phyloP scores from a whole-genome alignment of 352 stramenopile genomes.

The Phytophthora pseudosyringae region DNA sequence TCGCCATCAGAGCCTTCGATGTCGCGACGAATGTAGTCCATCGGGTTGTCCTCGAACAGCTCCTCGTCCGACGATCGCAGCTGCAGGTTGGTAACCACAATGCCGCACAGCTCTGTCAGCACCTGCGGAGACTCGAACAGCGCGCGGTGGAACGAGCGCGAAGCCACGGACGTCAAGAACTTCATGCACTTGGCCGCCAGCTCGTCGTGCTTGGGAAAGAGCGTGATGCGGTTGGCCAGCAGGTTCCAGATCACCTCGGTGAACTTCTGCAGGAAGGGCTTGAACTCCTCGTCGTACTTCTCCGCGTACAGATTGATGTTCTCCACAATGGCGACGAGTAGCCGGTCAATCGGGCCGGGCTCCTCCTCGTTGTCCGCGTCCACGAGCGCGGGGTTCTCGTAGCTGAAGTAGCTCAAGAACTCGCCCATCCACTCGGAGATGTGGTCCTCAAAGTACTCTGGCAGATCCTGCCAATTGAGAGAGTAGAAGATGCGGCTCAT shows the following conservation, averaged over 20 bases:
- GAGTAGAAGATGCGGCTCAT: conserved; percentile 98
- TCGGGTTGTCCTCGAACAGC: conserved; percentile 98
- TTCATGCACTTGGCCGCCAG: conserved; percentile 97
- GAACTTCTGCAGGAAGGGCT: conserved; percentile 95
- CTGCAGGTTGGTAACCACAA: conserved; percentile 98
- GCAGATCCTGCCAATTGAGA: conserved; percentile 98
- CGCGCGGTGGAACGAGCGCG: conserved; percentile 93
- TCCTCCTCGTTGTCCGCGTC: conserved; percentile 94
- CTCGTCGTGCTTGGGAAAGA: conserved; percentile 94
- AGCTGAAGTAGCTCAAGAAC: conserved; percentile 96
- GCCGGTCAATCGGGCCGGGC: conserved; percentile 90
- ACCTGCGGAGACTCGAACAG: conserved; percentile 89
- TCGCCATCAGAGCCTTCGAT: conserved; percentile 98
- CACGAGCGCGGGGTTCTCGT: conserved; percentile 93
- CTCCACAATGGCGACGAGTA: conserved; percentile 96
- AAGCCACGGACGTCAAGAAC: conserved; percentile 96
- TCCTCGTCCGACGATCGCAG: conserved; percentile 97
- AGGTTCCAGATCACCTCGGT: conserved; percentile 89
- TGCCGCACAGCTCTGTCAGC: conserved; percentile 94
- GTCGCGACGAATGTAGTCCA: conserved; percentile 98
- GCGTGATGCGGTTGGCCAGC: conserved; percentile 71
- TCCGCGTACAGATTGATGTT: conserved; percentile 98
- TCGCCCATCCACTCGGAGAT: conserved; percentile 96
- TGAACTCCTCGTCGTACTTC: conserved; percentile 99
- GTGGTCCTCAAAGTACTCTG: conserved; percentile 99